Evolutionary conservation across 192 early-diverging fungal genomes (phyloP).

Genomic region (Gorgonomyces haynaldii): DNA sequence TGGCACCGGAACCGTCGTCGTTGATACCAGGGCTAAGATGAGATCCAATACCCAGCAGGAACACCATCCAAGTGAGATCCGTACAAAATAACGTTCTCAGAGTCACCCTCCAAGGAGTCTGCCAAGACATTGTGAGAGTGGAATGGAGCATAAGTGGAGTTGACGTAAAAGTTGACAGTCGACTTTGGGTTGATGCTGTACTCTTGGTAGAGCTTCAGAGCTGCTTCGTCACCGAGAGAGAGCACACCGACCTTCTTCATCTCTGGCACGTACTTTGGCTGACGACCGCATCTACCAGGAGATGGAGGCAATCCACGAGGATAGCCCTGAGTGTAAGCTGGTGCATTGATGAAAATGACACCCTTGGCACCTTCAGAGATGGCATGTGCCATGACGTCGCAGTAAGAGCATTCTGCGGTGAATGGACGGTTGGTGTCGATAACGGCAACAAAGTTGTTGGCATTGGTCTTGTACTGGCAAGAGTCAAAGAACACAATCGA

Average conservation of each 20-base stretch:
- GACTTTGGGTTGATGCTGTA: background rate
- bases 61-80: conserved; percentile 7
- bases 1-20: conserved; percentile 1
- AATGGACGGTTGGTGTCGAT: background rate
- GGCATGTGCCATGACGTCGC: background rate
- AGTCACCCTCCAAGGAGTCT: background rate
- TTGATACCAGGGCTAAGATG: background rate
- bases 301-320: background rate
- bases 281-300: background rate
- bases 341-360: background rate
- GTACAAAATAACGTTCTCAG: conserved; percentile 1
- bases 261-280: background rate
- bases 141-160: background rate
- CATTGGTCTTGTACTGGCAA: background rate
- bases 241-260: background rate
- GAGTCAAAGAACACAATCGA: background rate
- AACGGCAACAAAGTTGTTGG: background rate
- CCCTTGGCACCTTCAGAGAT: background rate
- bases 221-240: background rate
- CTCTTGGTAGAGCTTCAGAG: background rate
- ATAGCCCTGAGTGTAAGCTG: background rate
- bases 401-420: background rate
- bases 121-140: background rate
- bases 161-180: background rate
- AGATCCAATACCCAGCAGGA: conserved; percentile 4